Evolutionary conservation across 2,329 filamentous ascomycete genomes (phyloP).

Genomic region (Zymoseptoria passerinii): DNA sequence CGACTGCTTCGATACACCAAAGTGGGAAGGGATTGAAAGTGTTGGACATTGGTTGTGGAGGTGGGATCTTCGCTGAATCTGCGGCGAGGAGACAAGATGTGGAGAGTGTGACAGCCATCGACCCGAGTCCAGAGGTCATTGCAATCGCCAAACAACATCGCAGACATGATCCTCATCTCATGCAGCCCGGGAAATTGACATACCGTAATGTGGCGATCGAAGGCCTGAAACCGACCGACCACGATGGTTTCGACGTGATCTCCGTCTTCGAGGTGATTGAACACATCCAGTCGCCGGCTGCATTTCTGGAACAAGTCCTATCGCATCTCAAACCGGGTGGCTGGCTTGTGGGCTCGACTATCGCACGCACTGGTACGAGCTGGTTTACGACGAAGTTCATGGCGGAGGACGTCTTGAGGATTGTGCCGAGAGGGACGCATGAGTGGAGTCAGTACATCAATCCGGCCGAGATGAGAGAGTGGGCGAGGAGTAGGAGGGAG

Average conservation of each 20-base stretch:
- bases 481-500: slow-evolving; percentile 36
- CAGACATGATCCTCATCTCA: slow-evolving; percentile 61
- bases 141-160: slow-evolving; percentile 69
- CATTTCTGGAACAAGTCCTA: slow-evolving; percentile 64
- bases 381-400: slow-evolving; percentile 90
- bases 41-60: slow-evolving; percentile 90
- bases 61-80: slow-evolving; percentile 90
- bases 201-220: slow-evolving; percentile 77
- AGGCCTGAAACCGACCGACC: slow-evolving; percentile 38
- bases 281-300: slow-evolving; percentile 69
- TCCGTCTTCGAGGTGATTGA: slow-evolving; percentile 92
- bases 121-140: slow-evolving; percentile 67
- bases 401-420: slow-evolving; percentile 76
- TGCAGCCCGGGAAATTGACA: slow-evolving; percentile 45
- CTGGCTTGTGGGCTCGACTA: slow-evolving; percentile 88
- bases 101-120: slow-evolving; percentile 61
- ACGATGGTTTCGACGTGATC: slow-evolving; percentile 63
- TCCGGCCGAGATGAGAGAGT: slow-evolving; percentile 59
- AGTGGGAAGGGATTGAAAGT: slow-evolving; percentile 46
- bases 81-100: slow-evolving; percentile 62
- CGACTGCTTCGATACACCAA: slow-evolving; percentile 26
- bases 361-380: slow-evolving; percentile 78
- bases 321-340: slow-evolving; percentile 80
- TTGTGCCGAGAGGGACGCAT: slow-evolving; percentile 88
- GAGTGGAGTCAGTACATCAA: slow-evolving; percentile 97